Percentiles rank a stretch among this genome's conserved stretches.
Evolutionary conservation across 148 eudicot genomes (phyloP).

Genomic region (Talinum fruticosum): DNA sequence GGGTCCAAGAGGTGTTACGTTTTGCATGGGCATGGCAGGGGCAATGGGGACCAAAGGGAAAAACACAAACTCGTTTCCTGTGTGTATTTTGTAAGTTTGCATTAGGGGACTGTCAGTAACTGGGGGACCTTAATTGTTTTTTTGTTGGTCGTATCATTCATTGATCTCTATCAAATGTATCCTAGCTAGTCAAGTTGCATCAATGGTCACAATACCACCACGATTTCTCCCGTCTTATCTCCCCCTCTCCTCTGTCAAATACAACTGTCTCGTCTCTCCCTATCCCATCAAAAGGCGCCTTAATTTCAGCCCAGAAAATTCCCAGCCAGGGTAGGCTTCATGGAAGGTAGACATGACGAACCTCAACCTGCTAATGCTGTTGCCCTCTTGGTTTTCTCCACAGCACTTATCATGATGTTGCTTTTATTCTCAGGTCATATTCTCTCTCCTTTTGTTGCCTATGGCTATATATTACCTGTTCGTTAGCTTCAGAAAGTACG

Average conservation of each 20-base stretch:
- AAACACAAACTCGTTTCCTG: not conserved
- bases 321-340: not conserved
- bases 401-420: not conserved
- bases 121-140: not conserved
- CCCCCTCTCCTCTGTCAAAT: no score
- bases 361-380: not conserved
- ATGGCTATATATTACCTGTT: no score
- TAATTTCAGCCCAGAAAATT: no score
- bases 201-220: constrained; percentile 7
- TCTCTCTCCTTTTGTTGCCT: no score
- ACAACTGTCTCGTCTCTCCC: no score
- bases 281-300: no score
- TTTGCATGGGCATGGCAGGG: constrained; percentile 8
- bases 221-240: not conserved
- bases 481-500: no score
- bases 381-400: not conserved
- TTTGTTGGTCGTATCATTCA: not conserved
- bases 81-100: not conserved
- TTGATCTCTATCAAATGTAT: not conserved
- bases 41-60: constrained; percentile 1
- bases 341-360: not conserved
- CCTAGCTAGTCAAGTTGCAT: not conserved
- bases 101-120: not conserved
- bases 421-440: not conserved
- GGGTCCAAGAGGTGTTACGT: not conserved